A percentile compares a stretch with the other conserved stretches of the same genome.
These are phyloP conservation scores for Jasminum sambac DNA, from an alignment of 257 asterid genomes.

Conservation along the genomic window DNA sequence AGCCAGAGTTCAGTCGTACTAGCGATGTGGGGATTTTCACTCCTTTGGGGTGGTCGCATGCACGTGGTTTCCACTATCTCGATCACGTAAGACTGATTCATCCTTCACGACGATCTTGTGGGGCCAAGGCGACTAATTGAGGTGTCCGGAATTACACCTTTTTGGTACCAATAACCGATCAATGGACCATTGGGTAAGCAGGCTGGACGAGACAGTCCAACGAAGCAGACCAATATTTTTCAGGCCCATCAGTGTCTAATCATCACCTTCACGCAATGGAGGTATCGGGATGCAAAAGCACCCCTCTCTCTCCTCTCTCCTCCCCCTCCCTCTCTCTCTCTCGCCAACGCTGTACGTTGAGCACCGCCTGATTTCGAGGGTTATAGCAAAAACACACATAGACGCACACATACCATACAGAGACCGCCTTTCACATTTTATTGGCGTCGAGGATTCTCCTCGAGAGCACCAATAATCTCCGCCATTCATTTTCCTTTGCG, in stretches of 20 bases:
- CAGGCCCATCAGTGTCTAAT: not conserved
- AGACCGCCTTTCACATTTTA: slow-evolving; percentile 41
- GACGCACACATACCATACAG: slow-evolving; percentile 36
- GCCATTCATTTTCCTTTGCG: slow-evolving; percentile 34
- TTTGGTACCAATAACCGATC: not conserved
- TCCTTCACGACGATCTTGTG: too few relatives aligned
- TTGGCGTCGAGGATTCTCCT: slow-evolving; percentile 40
- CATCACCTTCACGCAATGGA: slow-evolving; percentile 27
- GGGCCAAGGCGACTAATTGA: too few relatives aligned
- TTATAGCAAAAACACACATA: slow-evolving; percentile 29
- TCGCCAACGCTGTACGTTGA: slow-evolving; percentile 16
- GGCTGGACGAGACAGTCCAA: not conserved
- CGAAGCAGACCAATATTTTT: not conserved
- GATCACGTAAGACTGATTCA: too few relatives aligned
- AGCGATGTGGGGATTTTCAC: too few relatives aligned
- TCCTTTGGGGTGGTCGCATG: too few relatives aligned
- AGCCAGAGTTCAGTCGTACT: too few relatives aligned
- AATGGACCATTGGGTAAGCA: not conserved
- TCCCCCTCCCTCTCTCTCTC: slow-evolving; percentile 1
- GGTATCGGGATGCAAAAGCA: slow-evolving; percentile 20
- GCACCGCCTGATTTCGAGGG: slow-evolving; percentile 24
- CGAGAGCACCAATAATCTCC: slow-evolving; percentile 36
- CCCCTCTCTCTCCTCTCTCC: not conserved
- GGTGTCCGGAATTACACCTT: too few relatives aligned
- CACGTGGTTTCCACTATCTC: too few relatives aligned